phyloP scores from a whole-genome alignment of 2,329 filamentous ascomycete genomes.

The Rasamsonia emersonii region DNA sequence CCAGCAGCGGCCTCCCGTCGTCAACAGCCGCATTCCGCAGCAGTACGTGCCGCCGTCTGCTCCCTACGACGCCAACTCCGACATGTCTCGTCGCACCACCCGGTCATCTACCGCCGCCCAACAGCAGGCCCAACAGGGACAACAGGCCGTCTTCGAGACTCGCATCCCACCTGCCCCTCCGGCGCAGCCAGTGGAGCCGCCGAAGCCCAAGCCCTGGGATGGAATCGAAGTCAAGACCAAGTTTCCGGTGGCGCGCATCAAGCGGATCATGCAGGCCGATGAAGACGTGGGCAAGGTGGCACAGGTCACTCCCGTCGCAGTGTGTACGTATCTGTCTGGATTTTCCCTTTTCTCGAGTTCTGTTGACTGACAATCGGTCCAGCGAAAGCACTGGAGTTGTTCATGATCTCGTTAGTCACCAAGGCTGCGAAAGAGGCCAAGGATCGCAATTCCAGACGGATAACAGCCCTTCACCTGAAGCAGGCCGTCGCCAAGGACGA shows the following conservation, averaged over 20 bases:
- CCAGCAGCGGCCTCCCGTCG: conserved; percentile 17
- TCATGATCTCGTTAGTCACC: conserved; percentile 90
- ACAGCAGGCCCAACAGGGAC: conserved; percentile 13
- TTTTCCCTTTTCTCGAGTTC: neutral
- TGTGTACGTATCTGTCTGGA: conserved; percentile 47
- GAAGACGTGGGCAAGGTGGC: conserved; percentile 98
- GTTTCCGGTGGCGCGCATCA: conserved; percentile 94
- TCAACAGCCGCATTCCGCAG: conserved; percentile 21
- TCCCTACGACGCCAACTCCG: conserved; percentile 16
- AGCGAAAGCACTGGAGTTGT: conserved; percentile 91
- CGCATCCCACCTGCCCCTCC: conserved; percentile 16
- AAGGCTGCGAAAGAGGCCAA: conserved; percentile 80
- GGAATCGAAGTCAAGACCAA: conserved; percentile 79
- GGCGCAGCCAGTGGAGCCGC: conserved; percentile 14
- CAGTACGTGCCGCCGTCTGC: conserved; percentile 28
- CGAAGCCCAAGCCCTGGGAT: conserved; percentile 31
- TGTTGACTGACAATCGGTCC: conserved; percentile 4
- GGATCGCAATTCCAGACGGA: conserved; percentile 75
- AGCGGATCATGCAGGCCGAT: conserved; percentile 98
- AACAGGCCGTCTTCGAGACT: conserved; percentile 10
- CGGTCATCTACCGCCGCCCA: conserved; percentile 20
- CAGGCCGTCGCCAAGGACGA: conserved; percentile 79
- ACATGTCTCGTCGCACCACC: conserved; percentile 37
- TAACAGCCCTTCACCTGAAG: conserved; percentile 86
- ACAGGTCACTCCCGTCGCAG: conserved; percentile 92